phyloP scores from a whole-genome alignment of 768 basidiomycete genomes.

The Pulveroboletus ravenelii region DNA sequence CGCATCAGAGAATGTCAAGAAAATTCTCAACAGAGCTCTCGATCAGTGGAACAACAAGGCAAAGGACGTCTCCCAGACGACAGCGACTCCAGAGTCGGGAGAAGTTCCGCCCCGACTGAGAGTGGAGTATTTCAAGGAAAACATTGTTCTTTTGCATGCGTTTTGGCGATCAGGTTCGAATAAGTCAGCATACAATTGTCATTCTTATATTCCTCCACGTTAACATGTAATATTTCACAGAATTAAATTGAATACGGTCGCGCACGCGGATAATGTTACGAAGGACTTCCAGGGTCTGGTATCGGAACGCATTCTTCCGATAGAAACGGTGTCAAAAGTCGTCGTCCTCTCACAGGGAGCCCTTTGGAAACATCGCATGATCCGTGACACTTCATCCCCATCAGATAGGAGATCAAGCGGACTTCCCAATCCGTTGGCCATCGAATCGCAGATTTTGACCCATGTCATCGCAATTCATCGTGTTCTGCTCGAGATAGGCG shows the following conservation, averaged over 20 bases:
- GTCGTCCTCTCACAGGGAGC: conserved; percentile 74
- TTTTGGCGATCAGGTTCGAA: conserved; percentile 55
- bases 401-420: conserved; percentile 24
- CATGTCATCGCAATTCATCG: conserved; percentile 66
- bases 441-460: conserved; percentile 62
- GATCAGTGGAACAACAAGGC: conserved; percentile 51
- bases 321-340: conserved; percentile 71
- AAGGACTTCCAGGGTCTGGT: conserved; percentile 59
- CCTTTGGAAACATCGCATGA: conserved; percentile 80
- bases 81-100: conserved; percentile 26
- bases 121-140: conserved; percentile 66
- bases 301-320: conserved; percentile 63
- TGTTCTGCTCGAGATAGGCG: conserved; percentile 61
- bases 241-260: conserved; percentile 42
- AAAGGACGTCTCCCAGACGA: conserved; percentile 35
- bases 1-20: conserved; percentile 79
- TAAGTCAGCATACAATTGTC: conserved; percentile 42
- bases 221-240: conserved; percentile 10
- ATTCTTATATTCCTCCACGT: neutral
- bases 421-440: conserved; percentile 28
- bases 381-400: conserved; percentile 43
- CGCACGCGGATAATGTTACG: conserved; percentile 45
- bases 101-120: conserved; percentile 45
- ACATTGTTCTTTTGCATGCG: conserved; percentile 72
- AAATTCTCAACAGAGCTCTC: conserved; percentile 60